These are phyloP conservation scores for Anisodus tanguticus DNA, from an alignment of 257 asterid species.

Conservation along the genomic window DNA sequence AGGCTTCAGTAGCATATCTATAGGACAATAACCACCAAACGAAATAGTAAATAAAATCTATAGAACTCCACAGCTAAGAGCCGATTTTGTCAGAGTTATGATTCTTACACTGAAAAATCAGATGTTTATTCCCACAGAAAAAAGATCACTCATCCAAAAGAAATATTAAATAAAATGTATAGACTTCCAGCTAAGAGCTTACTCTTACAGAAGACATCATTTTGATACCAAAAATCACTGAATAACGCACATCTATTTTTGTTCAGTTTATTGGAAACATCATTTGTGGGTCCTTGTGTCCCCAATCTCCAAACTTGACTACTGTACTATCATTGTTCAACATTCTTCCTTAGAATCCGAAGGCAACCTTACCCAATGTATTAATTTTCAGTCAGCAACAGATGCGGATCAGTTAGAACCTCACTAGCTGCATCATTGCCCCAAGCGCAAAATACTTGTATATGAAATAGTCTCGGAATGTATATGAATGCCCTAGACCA, in stretches of 20 bases:
- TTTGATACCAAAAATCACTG: not conserved
- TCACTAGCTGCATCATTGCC: not conserved
- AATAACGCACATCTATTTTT: not conserved
- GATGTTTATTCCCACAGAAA: not conserved
- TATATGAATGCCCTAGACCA: not conserved
- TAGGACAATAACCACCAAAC: not conserved
- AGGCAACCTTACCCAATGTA: not conserved
- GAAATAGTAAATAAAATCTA: not conserved
- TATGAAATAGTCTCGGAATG: no score
- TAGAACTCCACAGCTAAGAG: constrained; percentile 4
- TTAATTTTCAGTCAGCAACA: not conserved
- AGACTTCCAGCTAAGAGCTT: not conserved
- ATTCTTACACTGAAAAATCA: not conserved
- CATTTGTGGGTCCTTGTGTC: not conserved
- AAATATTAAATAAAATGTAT: not conserved
- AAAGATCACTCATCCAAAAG: not conserved
- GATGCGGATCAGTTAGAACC: not conserved
- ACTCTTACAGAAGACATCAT: not conserved
- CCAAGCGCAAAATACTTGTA: not conserved
- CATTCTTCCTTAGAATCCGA: not conserved
- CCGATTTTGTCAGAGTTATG: not conserved
- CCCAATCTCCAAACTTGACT: not conserved
- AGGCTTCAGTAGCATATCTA: not conserved
- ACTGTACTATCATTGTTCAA: not conserved
- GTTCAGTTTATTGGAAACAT: not conserved